Conservation (phyloP, 257 asterid species). For the Mentha longifolia region DNA sequence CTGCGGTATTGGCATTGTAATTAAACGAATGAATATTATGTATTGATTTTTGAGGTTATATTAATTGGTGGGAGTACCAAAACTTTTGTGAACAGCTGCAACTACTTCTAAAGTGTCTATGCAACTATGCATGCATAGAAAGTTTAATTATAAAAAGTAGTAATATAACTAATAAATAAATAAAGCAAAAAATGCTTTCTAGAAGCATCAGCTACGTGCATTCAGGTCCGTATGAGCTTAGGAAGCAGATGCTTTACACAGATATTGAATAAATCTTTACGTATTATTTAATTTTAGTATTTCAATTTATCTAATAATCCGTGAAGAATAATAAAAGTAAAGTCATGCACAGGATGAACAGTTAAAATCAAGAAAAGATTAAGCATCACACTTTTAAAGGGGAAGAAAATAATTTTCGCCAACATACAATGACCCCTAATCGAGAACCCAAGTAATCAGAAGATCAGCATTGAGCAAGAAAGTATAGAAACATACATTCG, state of each 20-base stretch:
- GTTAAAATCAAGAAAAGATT: neutral
- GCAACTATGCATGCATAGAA: neutral
- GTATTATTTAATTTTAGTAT: slow-evolving; percentile 6
- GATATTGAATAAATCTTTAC: neutral
- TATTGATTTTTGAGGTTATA: neutral
- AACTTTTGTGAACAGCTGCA: neutral
- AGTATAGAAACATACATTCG: slow-evolving; percentile 66
- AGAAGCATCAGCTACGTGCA: slow-evolving; percentile 19
- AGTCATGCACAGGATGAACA: slow-evolving; percentile 19
- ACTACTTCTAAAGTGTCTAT: slow-evolving; percentile 1
- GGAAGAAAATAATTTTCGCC: neutral
- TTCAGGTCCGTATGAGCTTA: slow-evolving; percentile 1
- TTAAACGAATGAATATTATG: neutral
- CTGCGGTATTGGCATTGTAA: neutral
- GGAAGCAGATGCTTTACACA: slow-evolving; percentile 14
- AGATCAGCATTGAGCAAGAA: slow-evolving; percentile 10
- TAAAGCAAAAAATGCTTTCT: neutral
- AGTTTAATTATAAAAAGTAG: neutral
- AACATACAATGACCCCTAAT: slow-evolving; percentile 25
- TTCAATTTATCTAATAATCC: slow-evolving; percentile 2
- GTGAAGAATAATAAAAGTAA: neutral
- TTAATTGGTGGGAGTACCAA: neutral
- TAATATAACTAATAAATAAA: too few species aligned
- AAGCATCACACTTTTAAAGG: slow-evolving; percentile 23
- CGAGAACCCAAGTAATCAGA: slow-evolving; percentile 24